Evolutionary conservation across 2,329 filamentous ascomycete genomes (phyloP), one percentile per base, ranked within the genome.

Genomic region (Coleophoma cylindrospora): DNA sequence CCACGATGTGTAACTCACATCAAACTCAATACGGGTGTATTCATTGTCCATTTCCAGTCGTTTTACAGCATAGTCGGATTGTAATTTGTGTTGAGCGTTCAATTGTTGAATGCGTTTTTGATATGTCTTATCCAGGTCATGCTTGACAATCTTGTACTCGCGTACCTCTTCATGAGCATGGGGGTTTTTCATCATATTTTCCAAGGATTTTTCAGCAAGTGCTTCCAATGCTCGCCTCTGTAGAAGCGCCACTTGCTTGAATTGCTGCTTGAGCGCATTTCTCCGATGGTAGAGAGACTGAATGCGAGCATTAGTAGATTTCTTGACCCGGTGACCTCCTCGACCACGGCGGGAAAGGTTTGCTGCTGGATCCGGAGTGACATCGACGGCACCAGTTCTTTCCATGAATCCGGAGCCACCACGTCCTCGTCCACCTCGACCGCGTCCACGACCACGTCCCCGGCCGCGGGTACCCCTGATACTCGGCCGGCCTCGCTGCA

Each of bases 231-330:
- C 61, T 11, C 41, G 34, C 43, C 56, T 53, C 45, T 64, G 62
- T 19, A 57, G 21, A 12, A 51, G 43, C 33, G 55, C 55, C 19
- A 65, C 51, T 40, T 56, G 46, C 45, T 58, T 62, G 51, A 60
- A 67, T 14, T 60, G 57, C 17, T 50, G 46, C 27, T 58, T 60
- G 4, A 67, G 51, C 10, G 57, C 54, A 19, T 55, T 46, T 48
- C 58, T 60, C 33, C 64, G 55, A 48, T 61, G 54, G 47, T 63
- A 62, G 8, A 61, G 44, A 17, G 55, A 58, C 40, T 64, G 61
- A 33, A 65, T 60, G 21, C 56, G 47, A 17, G 60, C 56, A 44
- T 63, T 58, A 37, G 53, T 53, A 9, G 52, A 55, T 37, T 59
- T 63, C 50, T 61, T 62, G 37, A 61, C 58, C 11, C 61, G 56